Evolutionary conservation across 2,329 filamentous ascomycete species (phyloP).

Genomic region (Zymoseptoria tritici): DNA sequence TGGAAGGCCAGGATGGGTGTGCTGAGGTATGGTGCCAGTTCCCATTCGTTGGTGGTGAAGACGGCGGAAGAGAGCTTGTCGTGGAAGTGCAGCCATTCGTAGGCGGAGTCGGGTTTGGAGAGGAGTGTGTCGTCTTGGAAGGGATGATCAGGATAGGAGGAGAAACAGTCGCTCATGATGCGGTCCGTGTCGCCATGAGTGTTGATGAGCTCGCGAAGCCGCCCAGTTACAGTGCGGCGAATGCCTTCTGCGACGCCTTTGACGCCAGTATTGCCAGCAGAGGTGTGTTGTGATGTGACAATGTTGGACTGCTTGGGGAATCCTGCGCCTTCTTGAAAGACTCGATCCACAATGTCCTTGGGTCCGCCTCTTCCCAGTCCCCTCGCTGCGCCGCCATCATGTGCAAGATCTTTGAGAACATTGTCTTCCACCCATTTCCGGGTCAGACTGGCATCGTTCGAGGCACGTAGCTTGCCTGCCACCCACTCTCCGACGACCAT

Average conservation of each 20-base stretch:
- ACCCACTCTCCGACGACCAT: slow-evolving; percentile 88
- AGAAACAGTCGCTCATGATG: slow-evolving; percentile 76
- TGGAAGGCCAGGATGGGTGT: slow-evolving; percentile 87
- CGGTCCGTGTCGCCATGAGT: slow-evolving; percentile 71
- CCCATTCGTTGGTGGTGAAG: slow-evolving; percentile 84
- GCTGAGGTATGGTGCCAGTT: slow-evolving; percentile 77
- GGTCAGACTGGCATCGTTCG: slow-evolving; percentile 49
- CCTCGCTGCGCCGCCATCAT: slow-evolving; percentile 63
- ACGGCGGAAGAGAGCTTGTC: slow-evolving; percentile 73
- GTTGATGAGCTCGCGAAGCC: slow-evolving; percentile 68
- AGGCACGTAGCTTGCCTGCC: slow-evolving; percentile 56
- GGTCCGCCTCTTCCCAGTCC: slow-evolving; percentile 64
- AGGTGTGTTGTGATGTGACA: slow-evolving; percentile 14
- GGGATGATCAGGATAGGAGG: slow-evolving; percentile 74
- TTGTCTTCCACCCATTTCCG: slow-evolving; percentile 70
- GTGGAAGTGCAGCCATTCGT: slow-evolving; percentile 95
- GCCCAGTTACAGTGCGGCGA: slow-evolving; percentile 65
- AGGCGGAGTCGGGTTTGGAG: slow-evolving; percentile 76
- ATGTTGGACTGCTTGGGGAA: slow-evolving; percentile 50
- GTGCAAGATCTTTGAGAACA: slow-evolving; percentile 58
- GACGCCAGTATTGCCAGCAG: slow-evolving; percentile 18
- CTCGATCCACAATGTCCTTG: slow-evolving; percentile 68
- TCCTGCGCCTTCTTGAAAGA: slow-evolving; percentile 72
- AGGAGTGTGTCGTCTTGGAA: slow-evolving; percentile 92
- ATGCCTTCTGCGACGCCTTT: slow-evolving; percentile 65